phyloP scores from a whole-genome alignment of 371 early-diverging fungal genomes.

The Funneliformis caledonium region DNA sequence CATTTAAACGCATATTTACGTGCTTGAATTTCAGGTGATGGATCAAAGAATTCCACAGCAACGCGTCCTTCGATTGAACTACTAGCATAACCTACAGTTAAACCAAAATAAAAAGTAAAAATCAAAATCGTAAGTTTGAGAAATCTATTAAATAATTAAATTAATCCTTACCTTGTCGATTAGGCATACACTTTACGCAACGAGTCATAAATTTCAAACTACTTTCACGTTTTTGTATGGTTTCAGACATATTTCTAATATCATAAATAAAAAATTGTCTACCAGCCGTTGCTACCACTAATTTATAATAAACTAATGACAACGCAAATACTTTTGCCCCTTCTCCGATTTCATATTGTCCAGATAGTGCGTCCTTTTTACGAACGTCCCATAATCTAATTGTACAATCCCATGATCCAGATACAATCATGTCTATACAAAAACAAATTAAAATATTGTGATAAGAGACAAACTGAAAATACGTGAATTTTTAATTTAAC shows the following conservation, averaged over 20 bases:
- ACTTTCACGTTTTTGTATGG: slow-evolving; percentile 77
- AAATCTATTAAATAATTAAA: neutral
- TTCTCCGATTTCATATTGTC: slow-evolving; percentile 57
- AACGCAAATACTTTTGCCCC: slow-evolving; percentile 79
- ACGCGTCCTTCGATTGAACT: slow-evolving; percentile 95
- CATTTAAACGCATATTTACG: slow-evolving; percentile 96
- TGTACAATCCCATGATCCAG: slow-evolving; percentile 92
- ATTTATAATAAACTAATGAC: slow-evolving; percentile 67
- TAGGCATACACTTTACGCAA: slow-evolving; percentile 80
- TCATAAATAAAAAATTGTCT: slow-evolving; percentile 84
- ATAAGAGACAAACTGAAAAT: neutral
- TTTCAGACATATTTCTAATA: slow-evolving; percentile 73
- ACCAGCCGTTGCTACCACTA: slow-evolving; percentile 86
- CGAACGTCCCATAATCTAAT: slow-evolving; percentile 78
- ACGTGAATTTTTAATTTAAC: slow-evolving; percentile 37
- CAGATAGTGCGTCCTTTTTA: slow-evolving; percentile 45
- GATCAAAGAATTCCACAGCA: slow-evolving; percentile 91
- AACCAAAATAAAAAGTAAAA: neutral
- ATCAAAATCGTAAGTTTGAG: neutral
- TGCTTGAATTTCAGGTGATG: slow-evolving; percentile 63
- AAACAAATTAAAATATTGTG: slow-evolving; percentile 5
- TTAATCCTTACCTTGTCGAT: slow-evolving; percentile 63
- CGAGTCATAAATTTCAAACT: slow-evolving; percentile 85
- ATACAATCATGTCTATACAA: slow-evolving; percentile 61
- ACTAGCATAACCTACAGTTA: slow-evolving; percentile 70